Evolutionary conservation across 1,284 basidiomycete genomes (phyloP), one percentile per base, ranked within the genome.

Genomic region (Boletus chippewaensis): DNA sequence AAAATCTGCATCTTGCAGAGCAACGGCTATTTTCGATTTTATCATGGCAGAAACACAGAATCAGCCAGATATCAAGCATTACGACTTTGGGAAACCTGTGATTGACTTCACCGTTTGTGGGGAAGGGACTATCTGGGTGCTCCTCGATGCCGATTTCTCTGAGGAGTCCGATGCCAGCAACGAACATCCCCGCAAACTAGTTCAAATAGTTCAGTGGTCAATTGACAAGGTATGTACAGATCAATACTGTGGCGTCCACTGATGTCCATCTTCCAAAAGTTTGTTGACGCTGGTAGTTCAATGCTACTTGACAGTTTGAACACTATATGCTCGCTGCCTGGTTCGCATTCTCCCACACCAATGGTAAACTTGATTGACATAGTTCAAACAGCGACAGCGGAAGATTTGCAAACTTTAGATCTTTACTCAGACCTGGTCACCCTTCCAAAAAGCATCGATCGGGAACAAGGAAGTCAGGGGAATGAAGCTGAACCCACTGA

Each of bases 11-110:
- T 55, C n/a, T 5, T 43, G 12, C 60, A 91, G 88, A 18, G 77
- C 80, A 3, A 81, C 83, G 1, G 85, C 87, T 0, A 57, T 91
- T 5, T 89, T 89, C 61, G 71, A 64, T 36, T 75, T 74, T 49
- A 57, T 65, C 22, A 75, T 75, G 53, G 67, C 73, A 1, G 56
- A 63, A 38, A 61, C 61, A 3, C 63, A 48, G 49, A 34, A 54
- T 11, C 60, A 66, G 5, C 49, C 63, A 1, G 57, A 61, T 4
- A 65, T 84, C 24, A 67, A 67, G 6, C 61, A 70, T 18, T 67
- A 80, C 36, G 76, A 83, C 59, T 73, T 87, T 50, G 70, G 67
- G 12, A 71, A 68, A 38, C 84, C 86, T 16, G 71, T 87, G 2
- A 62, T 85, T 41, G 77, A 83, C 59, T 86, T 88, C 55, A 66